A percentile compares a stretch with the other conserved stretches of the same genome.
These are phyloP conservation scores for Tricholoma hemisulphureum DNA, from an alignment of 768 basidiomycete genomes.

Conservation along the genomic window DNA sequence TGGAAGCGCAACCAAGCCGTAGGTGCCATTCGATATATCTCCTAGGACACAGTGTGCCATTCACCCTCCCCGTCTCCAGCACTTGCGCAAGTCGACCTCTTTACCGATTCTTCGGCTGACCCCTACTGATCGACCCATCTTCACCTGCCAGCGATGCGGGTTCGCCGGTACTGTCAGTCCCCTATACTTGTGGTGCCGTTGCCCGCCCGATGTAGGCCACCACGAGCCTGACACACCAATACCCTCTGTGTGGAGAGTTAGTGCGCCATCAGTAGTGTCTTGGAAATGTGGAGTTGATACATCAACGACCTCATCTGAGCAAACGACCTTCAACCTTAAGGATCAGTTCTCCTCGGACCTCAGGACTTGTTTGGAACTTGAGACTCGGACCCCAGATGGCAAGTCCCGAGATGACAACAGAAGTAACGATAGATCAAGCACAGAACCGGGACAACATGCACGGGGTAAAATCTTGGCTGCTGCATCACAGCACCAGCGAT, in stretches of 20 bases:
- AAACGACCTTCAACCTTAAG: not conserved
- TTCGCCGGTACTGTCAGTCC: slow-evolving; percentile 48
- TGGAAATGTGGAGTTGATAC: slow-evolving; percentile 9
- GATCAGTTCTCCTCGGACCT: not conserved
- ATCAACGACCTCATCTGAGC: not conserved
- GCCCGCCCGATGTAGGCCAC: slow-evolving; percentile 42
- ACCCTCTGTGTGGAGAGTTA: slow-evolving; percentile 36
- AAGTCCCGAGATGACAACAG: not conserved
- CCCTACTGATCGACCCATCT: slow-evolving; percentile 40
- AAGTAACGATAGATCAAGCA: not conserved
- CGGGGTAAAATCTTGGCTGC: not conserved
- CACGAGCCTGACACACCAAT: slow-evolving; percentile 38
- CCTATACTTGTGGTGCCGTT: slow-evolving; percentile 51
- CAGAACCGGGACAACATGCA: not conserved
- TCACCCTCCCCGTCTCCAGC: slow-evolving; percentile 26
- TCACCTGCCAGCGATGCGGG: slow-evolving; percentile 46
- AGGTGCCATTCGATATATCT: slow-evolving; percentile 12
- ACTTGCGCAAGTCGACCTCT: slow-evolving; percentile 45
- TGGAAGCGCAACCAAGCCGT: slow-evolving; percentile 44
- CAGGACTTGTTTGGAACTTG: not conserved
- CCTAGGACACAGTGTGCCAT: slow-evolving; percentile 6
- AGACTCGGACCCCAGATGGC: no score
- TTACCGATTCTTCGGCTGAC: slow-evolving; percentile 44
- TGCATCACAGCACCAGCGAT: not conserved
- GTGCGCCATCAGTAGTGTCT: slow-evolving; percentile 26